Base-by-base conservation (phyloP, 148 eudicot species). In the Rhododendron molle region DNA sequence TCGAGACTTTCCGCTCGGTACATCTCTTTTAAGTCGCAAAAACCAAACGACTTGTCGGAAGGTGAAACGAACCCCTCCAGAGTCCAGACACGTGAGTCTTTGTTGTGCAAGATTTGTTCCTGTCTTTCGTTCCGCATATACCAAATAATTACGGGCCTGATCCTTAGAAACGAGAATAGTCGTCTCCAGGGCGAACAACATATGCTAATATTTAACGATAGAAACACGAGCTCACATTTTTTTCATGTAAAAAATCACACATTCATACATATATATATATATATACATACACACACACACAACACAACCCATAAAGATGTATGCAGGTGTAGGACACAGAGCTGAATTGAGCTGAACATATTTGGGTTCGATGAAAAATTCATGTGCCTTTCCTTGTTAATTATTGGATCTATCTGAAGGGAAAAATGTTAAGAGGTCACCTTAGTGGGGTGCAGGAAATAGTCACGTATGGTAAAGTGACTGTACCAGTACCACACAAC, bases 391-490 rank as follows among this genome's bases (percentile, higher is more conserved):
- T 78, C 65, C n/a, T 18, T 15, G 3, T 23, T 23, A 56, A 52
- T 56, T 16, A 65, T 20, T 82, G 84, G 84, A 85, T 71, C 52
- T 50, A 78, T 85, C 60, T 20, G 52, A 82, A 74, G 88, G 47
- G 30, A 85, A 88, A 52, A 38, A 65, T 28, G 80, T 14, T 23
- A 2, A 50, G 30, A 86, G 89, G 92, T 83, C 77, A 80, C 85
- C 84, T 86, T 38, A 88, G 90, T 90, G 90, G 92, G 90, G 87
- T 88, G 86, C 92, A 90, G 52, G 52, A 43, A 82, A 82, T 83
- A 85, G 80, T 44, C 78, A 89, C 40, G 52, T 62, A 84, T 36
- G 87, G 84, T 78, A 77, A 87, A 80, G 46, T 88, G 90, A 88
- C 85, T 86, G 78, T 88, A 80, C 82, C 89, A n/a, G n/a, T n/a